Base-by-base conservation (phyloP, 345 rosid species). In the Lagerstroemia speciosa region DNA sequence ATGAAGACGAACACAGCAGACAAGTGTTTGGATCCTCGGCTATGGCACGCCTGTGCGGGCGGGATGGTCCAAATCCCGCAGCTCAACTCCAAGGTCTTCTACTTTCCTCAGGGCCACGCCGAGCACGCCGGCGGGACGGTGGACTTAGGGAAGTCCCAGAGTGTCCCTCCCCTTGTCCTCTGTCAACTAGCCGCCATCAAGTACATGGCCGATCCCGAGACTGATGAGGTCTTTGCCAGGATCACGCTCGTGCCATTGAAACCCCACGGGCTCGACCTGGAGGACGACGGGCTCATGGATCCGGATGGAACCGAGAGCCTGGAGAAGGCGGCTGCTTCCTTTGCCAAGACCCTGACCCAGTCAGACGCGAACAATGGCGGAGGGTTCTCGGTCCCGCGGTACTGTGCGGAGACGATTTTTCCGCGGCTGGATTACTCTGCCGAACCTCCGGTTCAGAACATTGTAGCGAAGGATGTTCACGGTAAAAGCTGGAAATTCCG, bases 41-140 rank as follows among this genome's bases (percentile, higher is more conserved):
- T 94, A 26, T 94, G 99, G 99, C 99, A 91, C 82, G 99, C 97
- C 69, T 94, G 99, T 77, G 99, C 97, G 60, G 99, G 99, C 71
- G 84, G 93, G 17, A 87, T 91, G 99, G 96, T 91, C 38, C 93
- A 88, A 74, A 91, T 94, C 85, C 99, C 99, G 20, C 75, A 87
- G 31, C 57, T 83, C 62, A 86, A 83, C 84, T 81, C 97, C 1
- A 89, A 82, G 77, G 91, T 91, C 38, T 78, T 79, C 62, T 94
- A 94, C 63, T 94, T 94, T 62, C 96, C 99, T 60, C 97, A 94
- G 75, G 99, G 99, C 8, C 99, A 94, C 62, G 88, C 96, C 29
- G 99, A 94, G 70, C 95, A 94, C 74, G 88, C 99, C 69, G 73
- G 80, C 15, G 91, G 84, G 22, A 71, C 55, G 36, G 85, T 84